Conservation (phyloP, 768 basidiomycete species). For the Auricularia cornea region DNA sequence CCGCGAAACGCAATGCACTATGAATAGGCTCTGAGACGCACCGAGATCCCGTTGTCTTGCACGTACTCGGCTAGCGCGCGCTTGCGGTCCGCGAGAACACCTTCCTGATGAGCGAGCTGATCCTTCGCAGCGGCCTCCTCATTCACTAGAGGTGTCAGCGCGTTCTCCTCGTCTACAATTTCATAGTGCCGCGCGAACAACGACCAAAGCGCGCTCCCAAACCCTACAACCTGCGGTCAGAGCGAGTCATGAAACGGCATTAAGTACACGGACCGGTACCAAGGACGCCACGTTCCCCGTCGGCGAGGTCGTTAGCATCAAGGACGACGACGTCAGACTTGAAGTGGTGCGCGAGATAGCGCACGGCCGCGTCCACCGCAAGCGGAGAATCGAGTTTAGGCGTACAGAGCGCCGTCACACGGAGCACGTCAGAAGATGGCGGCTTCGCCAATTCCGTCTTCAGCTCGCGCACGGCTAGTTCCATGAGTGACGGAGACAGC, state of each 20-base stretch:
- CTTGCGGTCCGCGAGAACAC: neutral
- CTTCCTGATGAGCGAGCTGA: neutral
- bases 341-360: neutral
- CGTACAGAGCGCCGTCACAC: neutral
- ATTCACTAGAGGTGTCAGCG: neutral
- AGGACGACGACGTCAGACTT: conserved; percentile 72
- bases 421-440: neutral
- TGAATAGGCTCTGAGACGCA: no score
- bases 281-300: conserved; percentile 81
- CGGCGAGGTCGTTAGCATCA: conserved; percentile 75
- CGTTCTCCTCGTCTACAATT: neutral
- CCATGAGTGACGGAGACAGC: neutral
- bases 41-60: no score
- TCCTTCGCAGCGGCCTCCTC: neutral
- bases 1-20: no score
- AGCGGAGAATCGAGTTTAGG: neutral
- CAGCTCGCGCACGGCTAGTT: neutral
- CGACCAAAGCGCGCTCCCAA: neutral
- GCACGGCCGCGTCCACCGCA: neutral
- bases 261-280: conserved; percentile 51
- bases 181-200: neutral
- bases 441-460: neutral
- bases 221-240: neutral
- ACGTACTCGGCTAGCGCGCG: no score
- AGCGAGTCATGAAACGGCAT: neutral